Conservation (phyloP, 2,329 filamentous ascomycete genomes). For the Colletotrichum orbiculare region DNA sequence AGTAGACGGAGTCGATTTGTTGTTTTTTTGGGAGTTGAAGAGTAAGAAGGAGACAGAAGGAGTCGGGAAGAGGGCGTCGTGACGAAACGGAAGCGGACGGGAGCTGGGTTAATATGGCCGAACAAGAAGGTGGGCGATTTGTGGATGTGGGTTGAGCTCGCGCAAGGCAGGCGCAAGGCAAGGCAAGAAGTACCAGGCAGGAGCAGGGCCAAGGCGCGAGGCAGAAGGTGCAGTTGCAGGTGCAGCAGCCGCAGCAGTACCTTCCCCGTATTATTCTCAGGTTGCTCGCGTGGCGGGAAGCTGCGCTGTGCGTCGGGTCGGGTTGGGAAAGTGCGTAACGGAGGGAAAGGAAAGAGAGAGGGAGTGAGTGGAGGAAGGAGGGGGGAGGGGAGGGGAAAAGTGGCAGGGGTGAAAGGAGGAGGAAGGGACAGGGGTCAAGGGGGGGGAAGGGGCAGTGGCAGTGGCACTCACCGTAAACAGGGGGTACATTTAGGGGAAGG, state of each 20-base stretch:
- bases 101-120: slow-evolving; percentile 35
- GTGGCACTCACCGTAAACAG: neutral
- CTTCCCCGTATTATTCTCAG: slow-evolving; percentile 31
- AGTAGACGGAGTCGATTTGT: neutral
- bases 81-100: slow-evolving; percentile 26
- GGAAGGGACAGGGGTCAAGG: slow-evolving; percentile 4
- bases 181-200: slow-evolving; percentile 22
- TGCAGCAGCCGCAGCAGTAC: neutral
- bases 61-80: slow-evolving; percentile 14
- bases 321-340: slow-evolving; percentile 8
- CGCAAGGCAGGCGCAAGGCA: slow-evolving; percentile 12
- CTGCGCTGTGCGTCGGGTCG: neutral
- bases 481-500: slow-evolving; percentile 7
- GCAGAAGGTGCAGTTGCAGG: neutral
- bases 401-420: slow-evolving; percentile 7
- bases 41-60: slow-evolving; percentile 1
- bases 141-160: slow-evolving; percentile 18
- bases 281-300: slow-evolving; percentile 35
- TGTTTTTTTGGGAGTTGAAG: neutral
- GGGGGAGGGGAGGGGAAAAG: neutral
- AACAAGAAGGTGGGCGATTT: neutral
- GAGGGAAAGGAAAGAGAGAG: slow-evolving; percentile 21
- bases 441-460: too few relatives aligned
- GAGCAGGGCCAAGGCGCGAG: slow-evolving; percentile 2
- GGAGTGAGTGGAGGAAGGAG: slow-evolving; percentile 7